Evolutionary conservation across 768 basidiomycete species (phyloP).

Genomic region (Boletus bicolor): DNA sequence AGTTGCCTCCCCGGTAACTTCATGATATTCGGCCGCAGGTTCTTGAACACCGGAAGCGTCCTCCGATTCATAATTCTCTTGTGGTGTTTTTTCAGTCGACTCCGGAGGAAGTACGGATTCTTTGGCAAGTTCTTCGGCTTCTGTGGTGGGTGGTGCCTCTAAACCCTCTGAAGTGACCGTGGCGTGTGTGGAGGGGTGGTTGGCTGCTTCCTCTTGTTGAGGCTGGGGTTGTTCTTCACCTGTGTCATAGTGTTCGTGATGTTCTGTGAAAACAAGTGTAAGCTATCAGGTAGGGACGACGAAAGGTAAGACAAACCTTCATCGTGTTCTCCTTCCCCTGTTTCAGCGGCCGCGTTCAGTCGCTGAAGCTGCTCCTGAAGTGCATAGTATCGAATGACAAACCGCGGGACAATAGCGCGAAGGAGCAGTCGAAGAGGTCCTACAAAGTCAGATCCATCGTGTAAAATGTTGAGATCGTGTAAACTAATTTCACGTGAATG

Average conservation of each 20-base stretch:
- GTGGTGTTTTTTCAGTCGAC: constrained; percentile 2
- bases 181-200: neutral
- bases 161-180: neutral
- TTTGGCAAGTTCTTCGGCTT: constrained; percentile 1
- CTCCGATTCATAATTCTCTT: constrained; percentile 8
- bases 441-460: constrained; percentile 58
- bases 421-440: constrained; percentile 65
- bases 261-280: constrained; percentile 11
- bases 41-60: constrained; percentile 8
- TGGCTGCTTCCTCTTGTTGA: constrained; percentile 5
- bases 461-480: constrained; percentile 68
- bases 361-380: constrained; percentile 56
- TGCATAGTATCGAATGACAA: constrained; percentile 61
- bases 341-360: constrained; percentile 28
- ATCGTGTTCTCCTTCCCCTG: constrained; percentile 14
- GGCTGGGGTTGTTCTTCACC: constrained; percentile 5
- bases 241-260: constrained; percentile 8
- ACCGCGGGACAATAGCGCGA: constrained; percentile 49
- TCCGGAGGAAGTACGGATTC: constrained; percentile 2
- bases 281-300: neutral
- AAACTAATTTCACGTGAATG: constrained; percentile 66
- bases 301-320: constrained; percentile 16
- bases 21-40: constrained; percentile 14
- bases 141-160: neutral
- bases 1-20: constrained; percentile 11